Base-by-base conservation (phyloP, 2,329 filamentous ascomycete species). In the Didymellaceae sp. region DNA sequence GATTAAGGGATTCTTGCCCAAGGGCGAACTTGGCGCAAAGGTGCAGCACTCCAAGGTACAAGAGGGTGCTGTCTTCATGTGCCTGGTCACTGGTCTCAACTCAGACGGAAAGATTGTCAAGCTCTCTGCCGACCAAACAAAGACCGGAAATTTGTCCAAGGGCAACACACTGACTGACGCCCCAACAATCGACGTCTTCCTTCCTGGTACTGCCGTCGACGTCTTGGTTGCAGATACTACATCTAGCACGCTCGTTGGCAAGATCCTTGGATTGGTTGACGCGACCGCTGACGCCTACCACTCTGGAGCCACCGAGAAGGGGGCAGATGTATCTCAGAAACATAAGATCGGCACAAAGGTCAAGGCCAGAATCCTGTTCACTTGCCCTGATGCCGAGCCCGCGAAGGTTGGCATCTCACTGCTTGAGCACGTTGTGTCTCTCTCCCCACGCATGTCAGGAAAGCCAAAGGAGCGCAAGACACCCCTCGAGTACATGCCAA, bases 281-380 rank as follows among this genome's bases (percentile, higher is more conserved):
- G 89, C 90, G 9, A 97, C 91, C 1, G 91, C 93, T 14, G 94
- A 99, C 72, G 72, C 93, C 26, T 84, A 97, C 33, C 94, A 99
- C 73, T 96, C 91, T 11, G 91, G 91, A 26, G 83, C 84, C 41
- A 89, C 86, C 3, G 83, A 86, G 32, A 82, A 84, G 48, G 85
- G 85, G 20, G 80, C 84, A 35, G 86, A 94, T 58, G 76, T 96
- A 32, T 85, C 86, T 37, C 84, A 87, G 38, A 88, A 88, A 68
- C 93, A 89, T 78, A 92, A 94, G 70, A 80, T 90, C 51, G 91
- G 91, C 32, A 86, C 87, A 43, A 96, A 93, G 70, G 79, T 93
- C 61, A 93, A 90, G 74, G 92, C 86, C 2, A 86, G 95, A 66
- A 82, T 99, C 30, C 88, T 96, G 48, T 97, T 88, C 77, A 95